A percentile compares a stretch with the other conserved stretches of the same genome.
Conservation (phyloP, 768 basidiomycete genomes). For the Pisolithus albus region DNA sequence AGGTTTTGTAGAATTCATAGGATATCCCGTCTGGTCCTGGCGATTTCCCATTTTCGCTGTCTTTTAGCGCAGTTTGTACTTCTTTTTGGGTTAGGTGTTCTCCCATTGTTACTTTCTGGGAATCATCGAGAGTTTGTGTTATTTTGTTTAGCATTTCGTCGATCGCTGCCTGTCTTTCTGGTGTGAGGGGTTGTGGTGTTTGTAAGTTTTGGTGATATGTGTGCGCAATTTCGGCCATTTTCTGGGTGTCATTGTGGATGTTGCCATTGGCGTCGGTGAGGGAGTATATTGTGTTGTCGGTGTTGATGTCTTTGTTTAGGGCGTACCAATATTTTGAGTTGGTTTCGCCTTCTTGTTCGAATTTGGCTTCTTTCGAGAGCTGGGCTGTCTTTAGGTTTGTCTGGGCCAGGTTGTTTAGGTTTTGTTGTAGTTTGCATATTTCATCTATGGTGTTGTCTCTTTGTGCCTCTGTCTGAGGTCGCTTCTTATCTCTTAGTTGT, state of each 20-base stretch:
- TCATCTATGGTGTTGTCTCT: background rate
- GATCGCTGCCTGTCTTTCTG: background rate
- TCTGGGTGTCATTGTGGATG: background rate
- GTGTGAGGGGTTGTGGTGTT: background rate
- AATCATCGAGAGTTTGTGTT: background rate
- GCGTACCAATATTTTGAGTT: background rate
- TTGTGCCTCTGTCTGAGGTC: background rate
- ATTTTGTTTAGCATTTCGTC: background rate
- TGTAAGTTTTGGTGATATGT: background rate
- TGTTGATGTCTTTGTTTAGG: background rate
- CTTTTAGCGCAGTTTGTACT: conserved; percentile 6
- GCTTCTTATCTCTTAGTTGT: background rate
- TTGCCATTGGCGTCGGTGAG: background rate
- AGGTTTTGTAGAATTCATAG: conserved; percentile 22
- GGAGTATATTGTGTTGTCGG: background rate
- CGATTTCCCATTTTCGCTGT: conserved; percentile 11
- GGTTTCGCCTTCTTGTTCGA: background rate
- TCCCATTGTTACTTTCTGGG: background rate
- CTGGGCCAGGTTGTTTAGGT: background rate
- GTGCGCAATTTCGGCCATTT: background rate
- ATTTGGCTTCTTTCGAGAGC: background rate
- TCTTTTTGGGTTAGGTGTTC: conserved; percentile 5
- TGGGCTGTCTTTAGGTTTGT: background rate
- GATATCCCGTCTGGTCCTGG: conserved; percentile 20
- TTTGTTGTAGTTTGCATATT: background rate